Evolutionary conservation across 2,329 filamentous ascomycete genomes (phyloP).

Genomic region (Aspergillus floridensis): DNA sequence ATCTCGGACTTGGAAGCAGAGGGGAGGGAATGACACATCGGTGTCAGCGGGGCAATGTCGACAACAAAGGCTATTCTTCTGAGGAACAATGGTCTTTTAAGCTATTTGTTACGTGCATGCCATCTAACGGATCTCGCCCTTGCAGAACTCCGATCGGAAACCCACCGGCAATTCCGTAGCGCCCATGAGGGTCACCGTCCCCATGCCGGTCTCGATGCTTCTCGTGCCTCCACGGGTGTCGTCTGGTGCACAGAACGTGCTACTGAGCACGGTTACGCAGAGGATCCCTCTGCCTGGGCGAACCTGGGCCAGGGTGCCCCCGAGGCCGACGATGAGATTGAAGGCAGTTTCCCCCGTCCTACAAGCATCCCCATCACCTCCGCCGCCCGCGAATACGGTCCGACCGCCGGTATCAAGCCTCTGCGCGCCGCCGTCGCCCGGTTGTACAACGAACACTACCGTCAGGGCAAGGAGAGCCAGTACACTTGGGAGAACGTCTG

Average conservation of each 20-base stretch:
- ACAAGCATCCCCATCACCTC: slow-evolving; percentile 73
- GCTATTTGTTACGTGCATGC: background rate
- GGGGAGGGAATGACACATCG: too few species aligned
- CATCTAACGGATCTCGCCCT: slow-evolving; percentile 5
- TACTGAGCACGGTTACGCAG: slow-evolving; percentile 81
- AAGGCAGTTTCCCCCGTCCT: slow-evolving; percentile 82
- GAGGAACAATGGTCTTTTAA: background rate
- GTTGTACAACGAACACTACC: slow-evolving; percentile 90
- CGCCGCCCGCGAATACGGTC: slow-evolving; percentile 82
- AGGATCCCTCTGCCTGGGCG: slow-evolving; percentile 80
- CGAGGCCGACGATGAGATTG: slow-evolving; percentile 89
- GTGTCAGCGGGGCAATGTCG: too few species aligned
- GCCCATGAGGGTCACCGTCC: slow-evolving; percentile 88
- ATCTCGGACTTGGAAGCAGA: too few species aligned
- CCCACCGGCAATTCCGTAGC: slow-evolving; percentile 83
- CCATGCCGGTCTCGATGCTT: slow-evolving; percentile 86
- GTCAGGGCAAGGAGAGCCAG: slow-evolving; percentile 79
- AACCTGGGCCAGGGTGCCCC: slow-evolving; percentile 93
- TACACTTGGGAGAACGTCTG: slow-evolving; percentile 98
- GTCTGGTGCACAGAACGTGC: slow-evolving; percentile 75
- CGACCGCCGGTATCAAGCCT: slow-evolving; percentile 89
- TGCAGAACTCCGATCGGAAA: slow-evolving; percentile 74
- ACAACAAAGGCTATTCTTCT: too few species aligned
- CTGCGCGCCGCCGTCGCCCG: slow-evolving; percentile 84
- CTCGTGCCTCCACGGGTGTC: slow-evolving; percentile 84